Evolutionary conservation across 2,329 filamentous ascomycete genomes (phyloP), one percentile per base, ranked within the genome.

Genomic region (Calonectria multiphialidica): DNA sequence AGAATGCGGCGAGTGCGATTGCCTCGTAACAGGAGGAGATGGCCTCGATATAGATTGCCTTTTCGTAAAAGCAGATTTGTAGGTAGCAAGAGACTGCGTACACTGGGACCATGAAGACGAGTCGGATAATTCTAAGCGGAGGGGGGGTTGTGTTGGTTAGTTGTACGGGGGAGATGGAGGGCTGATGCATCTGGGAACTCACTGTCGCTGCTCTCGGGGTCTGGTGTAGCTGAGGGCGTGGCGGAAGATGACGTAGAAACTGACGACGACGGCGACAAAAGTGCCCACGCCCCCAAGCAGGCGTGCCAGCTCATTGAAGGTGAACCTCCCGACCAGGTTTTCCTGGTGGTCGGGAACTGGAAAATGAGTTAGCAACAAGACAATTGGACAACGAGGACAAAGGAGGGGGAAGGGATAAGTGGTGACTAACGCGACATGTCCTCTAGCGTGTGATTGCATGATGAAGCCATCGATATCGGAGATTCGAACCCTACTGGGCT

Each of bases 11-110:
- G 75, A 97, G 95, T 70, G 94, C 94, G 79, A 97, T 96, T 10
- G 95, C 94, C 85, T 97, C 95, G 83, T 97, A 97, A 84, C 94
- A 96, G 82, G 97, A 93, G 79, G 93, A 91, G 55, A 96, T 85
- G 63, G 96, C 92, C 80, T 94, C 89, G 82, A 93, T 97, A 85
- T 97, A 97, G 68, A 96, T 90, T 57, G 93, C 91, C 78, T 95
- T 90, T 81, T 89, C 90, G 86, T 97, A 96, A 85, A 90, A 95
- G 76, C 89, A 88, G 77, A 95, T 91, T 72, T 92, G 92, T 40
- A 96, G 88, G 80, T 94, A 94, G 35, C 93, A 92, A 28, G 95
- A 92, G 50, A 92, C 86, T 65, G 93, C 89, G 83, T 97, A 97
- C 72, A 97, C 88, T 45, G 95, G 95, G 64, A 97, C 90, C 94